Conservation (phyloP, 352 stramenopile species). For the Phytophthora megakarya region DNA sequence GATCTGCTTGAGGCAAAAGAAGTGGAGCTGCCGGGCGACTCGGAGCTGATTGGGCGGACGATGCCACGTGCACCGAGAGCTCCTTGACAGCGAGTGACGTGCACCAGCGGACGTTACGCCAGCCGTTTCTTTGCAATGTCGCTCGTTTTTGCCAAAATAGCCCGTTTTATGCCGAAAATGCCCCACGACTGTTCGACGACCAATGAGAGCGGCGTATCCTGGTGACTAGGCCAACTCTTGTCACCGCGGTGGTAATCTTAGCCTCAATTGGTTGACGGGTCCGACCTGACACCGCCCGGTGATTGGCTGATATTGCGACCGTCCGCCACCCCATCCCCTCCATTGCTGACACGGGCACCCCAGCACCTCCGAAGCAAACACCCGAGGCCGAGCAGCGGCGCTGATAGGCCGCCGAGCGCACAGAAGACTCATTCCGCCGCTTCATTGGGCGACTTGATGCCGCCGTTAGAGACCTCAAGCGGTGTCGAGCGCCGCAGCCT, state of each 20-base stretch:
- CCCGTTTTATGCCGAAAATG: background rate
- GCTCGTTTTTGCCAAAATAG: slow-evolving; percentile 1
- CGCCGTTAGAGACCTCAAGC: slow-evolving; percentile 26
- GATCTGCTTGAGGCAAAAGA: slow-evolving; percentile 25
- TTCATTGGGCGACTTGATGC: slow-evolving; percentile 17
- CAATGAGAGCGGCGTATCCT: slow-evolving; percentile 27
- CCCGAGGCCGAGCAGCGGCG: slow-evolving; percentile 3
- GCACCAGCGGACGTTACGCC: slow-evolving; percentile 10
- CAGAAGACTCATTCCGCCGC: slow-evolving; percentile 20
- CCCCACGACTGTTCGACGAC: background rate
- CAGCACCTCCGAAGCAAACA: slow-evolving; percentile 2
- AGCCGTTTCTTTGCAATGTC: background rate
- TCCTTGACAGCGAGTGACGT: slow-evolving; percentile 23
- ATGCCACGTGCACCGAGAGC: slow-evolving; percentile 38
- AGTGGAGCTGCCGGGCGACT: slow-evolving; percentile 5
- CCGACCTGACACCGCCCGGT: background rate
- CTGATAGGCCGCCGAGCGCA: slow-evolving; percentile 19
- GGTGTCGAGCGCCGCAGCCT: background rate
- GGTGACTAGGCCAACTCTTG: slow-evolving; percentile 27
- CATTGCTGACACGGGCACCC: slow-evolving; percentile 1
- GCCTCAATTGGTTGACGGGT: slow-evolving; percentile 21
- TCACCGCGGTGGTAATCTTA: slow-evolving; percentile 30
- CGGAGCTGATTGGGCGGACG: slow-evolving; percentile 28
- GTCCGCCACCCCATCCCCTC: slow-evolving; percentile 9
- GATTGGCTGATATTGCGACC: slow-evolving; percentile 20